phyloP scores from a whole-genome alignment of 306 rosid species.

The Trifolium pratense region DNA sequence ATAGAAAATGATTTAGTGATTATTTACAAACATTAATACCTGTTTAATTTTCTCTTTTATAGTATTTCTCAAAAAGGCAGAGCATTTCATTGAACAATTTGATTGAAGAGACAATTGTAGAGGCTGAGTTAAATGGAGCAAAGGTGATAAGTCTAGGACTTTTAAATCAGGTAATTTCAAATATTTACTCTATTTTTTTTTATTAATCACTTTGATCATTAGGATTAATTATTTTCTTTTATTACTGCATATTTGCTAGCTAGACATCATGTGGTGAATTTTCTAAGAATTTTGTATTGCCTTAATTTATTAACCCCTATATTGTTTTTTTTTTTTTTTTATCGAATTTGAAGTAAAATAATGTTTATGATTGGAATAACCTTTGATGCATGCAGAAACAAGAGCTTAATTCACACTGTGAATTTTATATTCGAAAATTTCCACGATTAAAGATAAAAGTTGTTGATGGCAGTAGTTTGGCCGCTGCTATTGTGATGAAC shows the following conservation, averaged over 20 bases:
- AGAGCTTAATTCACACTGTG: conserved; percentile 62
- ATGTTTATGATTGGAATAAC: too few relatives aligned
- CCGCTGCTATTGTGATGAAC: conserved; percentile 56
- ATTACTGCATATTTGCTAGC: too few relatives aligned
- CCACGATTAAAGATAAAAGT: conserved; percentile 62
- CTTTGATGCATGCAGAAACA: conserved; percentile 45
- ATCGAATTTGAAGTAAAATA: too few relatives aligned
- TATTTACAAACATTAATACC: too few relatives aligned
- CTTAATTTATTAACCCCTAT: too few relatives aligned
- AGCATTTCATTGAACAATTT: conserved; percentile 33
- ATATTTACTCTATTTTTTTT: too few relatives aligned
- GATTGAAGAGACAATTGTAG: conserved; percentile 48
- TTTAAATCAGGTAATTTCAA: conserved; percentile 47
- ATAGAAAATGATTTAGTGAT: too few relatives aligned
- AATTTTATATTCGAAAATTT: conserved; percentile 47
- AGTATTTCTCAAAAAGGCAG: conserved; percentile 48
- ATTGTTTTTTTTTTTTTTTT: too few relatives aligned
- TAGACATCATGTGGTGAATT: too few relatives aligned
- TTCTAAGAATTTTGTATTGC: too few relatives aligned
- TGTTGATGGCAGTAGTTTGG: conserved; percentile 80
- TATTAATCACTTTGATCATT: too few relatives aligned
- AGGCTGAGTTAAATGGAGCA: conserved; percentile 43
- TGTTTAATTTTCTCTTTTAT: neutral
- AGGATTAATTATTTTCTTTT: too few relatives aligned
- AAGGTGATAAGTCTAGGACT: conserved; percentile 53